Evolutionary conservation across 129 eudicot genomes (phyloP).

Genomic region (Arctium minus): DNA sequence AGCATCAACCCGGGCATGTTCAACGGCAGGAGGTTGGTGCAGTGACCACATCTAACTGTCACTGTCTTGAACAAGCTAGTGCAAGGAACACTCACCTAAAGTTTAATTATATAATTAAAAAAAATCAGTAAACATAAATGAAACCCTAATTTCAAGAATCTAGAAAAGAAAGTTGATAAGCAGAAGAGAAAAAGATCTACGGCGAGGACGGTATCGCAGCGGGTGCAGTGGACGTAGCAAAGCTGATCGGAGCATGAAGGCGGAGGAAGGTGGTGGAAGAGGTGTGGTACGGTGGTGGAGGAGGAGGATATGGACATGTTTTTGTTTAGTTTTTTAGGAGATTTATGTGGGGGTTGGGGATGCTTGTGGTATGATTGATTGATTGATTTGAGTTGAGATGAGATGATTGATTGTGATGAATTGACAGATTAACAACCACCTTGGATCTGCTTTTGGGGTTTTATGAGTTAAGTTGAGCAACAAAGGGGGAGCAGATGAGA

Average conservation of each 20-base stretch:
- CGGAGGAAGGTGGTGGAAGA: conserved; percentile 43
- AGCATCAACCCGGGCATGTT: conserved; percentile 56
- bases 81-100: conserved; percentile 80
- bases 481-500: conserved; percentile 25
- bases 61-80: conserved; percentile 81
- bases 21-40: conserved; percentile 57
- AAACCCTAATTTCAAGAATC: conserved; percentile 28
- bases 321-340: not conserved
- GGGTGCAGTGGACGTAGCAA: conserved; percentile 60
- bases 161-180: not conserved
- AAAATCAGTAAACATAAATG: not conserved
- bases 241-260: conserved; percentile 54
- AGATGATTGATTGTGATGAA: conserved; percentile 38
- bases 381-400: conserved; percentile 33
- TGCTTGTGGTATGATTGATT: conserved; percentile 50
- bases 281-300: conserved; percentile 39
- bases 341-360: conserved; percentile 26
- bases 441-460: conserved; percentile 48
- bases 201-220: conserved; percentile 64
- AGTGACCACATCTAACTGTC: conserved; percentile 83
- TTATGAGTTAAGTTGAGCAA: conserved; percentile 27
- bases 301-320: conserved; percentile 44
- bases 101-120: not conserved
- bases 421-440: conserved; percentile 58
- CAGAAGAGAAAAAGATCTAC: conserved; percentile 1